Base-by-base conservation (phyloP, 164 flowering plant species). In the Magnolia sinica region DNA sequence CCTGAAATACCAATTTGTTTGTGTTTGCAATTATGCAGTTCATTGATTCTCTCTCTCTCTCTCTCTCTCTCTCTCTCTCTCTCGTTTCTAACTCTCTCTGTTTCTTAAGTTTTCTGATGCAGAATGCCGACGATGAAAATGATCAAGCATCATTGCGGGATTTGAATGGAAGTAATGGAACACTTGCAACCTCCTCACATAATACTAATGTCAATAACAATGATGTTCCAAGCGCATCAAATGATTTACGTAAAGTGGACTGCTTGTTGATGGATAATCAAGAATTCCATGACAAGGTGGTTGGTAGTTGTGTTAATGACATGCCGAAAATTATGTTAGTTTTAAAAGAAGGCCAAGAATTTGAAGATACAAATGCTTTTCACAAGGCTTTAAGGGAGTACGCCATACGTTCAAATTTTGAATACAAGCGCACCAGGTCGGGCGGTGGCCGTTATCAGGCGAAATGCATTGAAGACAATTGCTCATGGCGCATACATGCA, bases 401-500 rank as follows among this genome's bases (percentile, higher is more conserved):
- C 50, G 73, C 73, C 18, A 49, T 70, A 49, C 1, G 58, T 70
- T 49, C 24, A 4, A 1, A n/a, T 20, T 70, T 70, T 1, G 73
- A 70, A 27, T 70, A 50, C 58, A 49, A 20, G 29, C 24, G 24
- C 20, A 22, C n/a, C 13, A 70, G 24, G 58, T 6, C 4, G 8
- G 73, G 22, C 24, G 23, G 10, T 2, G 1, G 31, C 22, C 59
- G 29, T 8, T 18, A 49, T 50, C 18, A 19, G 9, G 55, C 14
- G 16, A 20, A 7, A 19, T 70, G 73, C 20, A n/a, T 70, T 19
- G 9, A 49, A 2, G 73, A 50, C 50, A 24, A 24, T 29, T 70
- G 73, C 20, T 20, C 58, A 50, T 70, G 73, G 73, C 59, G 13
- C 29, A 70, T 70, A 49, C 58, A 70, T 50, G 73, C 73, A 49